Conservation (phyloP, 2,329 filamentous ascomycete species). For the Talaromyces sp. region DNA sequence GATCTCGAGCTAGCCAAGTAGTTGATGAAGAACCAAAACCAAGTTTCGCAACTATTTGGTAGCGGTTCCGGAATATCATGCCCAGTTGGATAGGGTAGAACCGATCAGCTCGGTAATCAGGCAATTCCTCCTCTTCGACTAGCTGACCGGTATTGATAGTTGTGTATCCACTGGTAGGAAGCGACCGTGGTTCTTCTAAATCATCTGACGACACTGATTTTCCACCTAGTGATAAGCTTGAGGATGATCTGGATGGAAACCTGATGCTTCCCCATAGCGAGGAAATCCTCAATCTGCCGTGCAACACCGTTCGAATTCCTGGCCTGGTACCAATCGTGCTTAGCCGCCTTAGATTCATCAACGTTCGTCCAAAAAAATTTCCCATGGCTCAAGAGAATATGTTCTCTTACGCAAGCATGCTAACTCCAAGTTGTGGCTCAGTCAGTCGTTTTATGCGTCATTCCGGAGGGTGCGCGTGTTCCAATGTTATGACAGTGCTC, state of each 20-base stretch:
- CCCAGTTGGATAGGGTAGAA: constrained; percentile 25
- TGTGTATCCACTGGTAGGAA: neutral
- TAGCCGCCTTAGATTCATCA: neutral
- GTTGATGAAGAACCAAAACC: constrained; percentile 32
- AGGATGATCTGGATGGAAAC: neutral
- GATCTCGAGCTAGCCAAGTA: constrained; percentile 27
- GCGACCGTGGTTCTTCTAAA: neutral
- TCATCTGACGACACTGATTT: neutral
- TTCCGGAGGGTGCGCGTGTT: too few species aligned
- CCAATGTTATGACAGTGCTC: too few species aligned
- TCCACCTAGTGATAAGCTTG: neutral
- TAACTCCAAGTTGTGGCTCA: too few species aligned
- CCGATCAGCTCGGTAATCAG: neutral
- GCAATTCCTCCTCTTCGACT: constrained; percentile 7
- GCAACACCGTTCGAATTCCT: neutral
- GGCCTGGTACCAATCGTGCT: neutral
- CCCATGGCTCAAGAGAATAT: neutral
- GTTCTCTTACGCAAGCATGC: neutral
- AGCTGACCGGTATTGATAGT: neutral
- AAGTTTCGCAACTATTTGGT: constrained; percentile 31
- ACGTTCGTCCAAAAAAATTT: neutral
- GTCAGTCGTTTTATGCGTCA: too few species aligned
- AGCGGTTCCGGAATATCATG: constrained; percentile 23
- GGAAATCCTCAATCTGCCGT: neutral
- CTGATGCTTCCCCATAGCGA: too few species aligned